Evolutionary conservation across 257 asterid species (phyloP), one percentile per base, ranked within the genome.

Genomic region (Anisodus acutangulus): DNA sequence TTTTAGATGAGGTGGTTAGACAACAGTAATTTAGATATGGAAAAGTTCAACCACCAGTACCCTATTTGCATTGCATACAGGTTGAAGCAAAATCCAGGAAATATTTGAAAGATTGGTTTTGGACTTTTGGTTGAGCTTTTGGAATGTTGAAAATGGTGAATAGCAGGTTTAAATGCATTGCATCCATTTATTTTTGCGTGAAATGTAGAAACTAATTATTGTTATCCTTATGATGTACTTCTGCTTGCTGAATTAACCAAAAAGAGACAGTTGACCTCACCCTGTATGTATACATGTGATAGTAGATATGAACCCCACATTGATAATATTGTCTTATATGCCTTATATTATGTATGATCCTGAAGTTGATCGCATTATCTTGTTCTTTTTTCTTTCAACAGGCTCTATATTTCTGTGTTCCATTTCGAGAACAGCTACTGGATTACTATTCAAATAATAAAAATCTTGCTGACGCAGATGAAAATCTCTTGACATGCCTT

Each of bases 361-460:
- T 26, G 81, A 51, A 51, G 63, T 76, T 51, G 63, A 76, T 26
- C 22, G 81, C 62, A 49, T 4, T 3, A 51, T 76, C 2, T 74
- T 66, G 64, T 31, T 67, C 59, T 60, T 80, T 9, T 71, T 79
- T 41, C 76, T 7, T 49, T 66, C n/a, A 88, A 88, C 97, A 95
- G 98, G 98, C 99, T 85, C 97, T 95, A 39, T 95, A 95, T 90
- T 95, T 95, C 88, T 94, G 98, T 86, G 98, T 94, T 68, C 97
- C 97, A 63, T 95, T 95, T 86, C 97, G 99, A 66, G 98, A 94
- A 83, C 98, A 94, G 89, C 86, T 95, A 87, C 89, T 95, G 78
- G 98, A 95, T 13, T 94, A 95, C 85, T 94, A 87, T 92, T 88
- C 97, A 66, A 91, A 87, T 82, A 92, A 92, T 89, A 95, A 95